Conservation (phyloP, 768 basidiomycete species). For the Gloeophyllum trabeum region DNA sequence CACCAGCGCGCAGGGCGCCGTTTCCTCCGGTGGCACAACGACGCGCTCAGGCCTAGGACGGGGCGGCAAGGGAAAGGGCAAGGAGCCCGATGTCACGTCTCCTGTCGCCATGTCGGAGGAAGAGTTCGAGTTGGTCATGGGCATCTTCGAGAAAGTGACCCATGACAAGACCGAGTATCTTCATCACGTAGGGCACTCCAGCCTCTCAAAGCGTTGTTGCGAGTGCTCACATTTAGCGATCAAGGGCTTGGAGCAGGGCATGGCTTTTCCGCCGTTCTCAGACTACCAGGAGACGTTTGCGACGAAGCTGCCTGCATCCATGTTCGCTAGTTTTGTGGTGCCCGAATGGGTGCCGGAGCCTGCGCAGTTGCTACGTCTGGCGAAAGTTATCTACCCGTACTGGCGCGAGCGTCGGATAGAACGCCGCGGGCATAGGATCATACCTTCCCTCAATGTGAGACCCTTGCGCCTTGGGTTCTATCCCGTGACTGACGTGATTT, state of each 20-base stretch:
- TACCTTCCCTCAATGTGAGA: slow-evolving; percentile 79
- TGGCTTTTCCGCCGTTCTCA: slow-evolving; percentile 60
- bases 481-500: slow-evolving; percentile 3
- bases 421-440: slow-evolving; percentile 74
- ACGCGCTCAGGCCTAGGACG: slow-evolving; percentile 44
- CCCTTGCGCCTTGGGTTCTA: neutral
- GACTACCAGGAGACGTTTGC: slow-evolving; percentile 66
- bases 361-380: slow-evolving; percentile 50
- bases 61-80: slow-evolving; percentile 75
- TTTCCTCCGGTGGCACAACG: slow-evolving; percentile 36
- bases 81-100: slow-evolving; percentile 61
- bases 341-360: slow-evolving; percentile 65
- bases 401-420: slow-evolving; percentile 83
- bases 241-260: slow-evolving; percentile 56
- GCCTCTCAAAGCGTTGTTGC: neutral
- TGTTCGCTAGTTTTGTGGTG: slow-evolving; percentile 57
- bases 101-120: slow-evolving; percentile 74
- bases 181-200: slow-evolving; percentile 70
- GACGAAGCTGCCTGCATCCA: slow-evolving; percentile 39
- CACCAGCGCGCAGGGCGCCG: slow-evolving; percentile 63
- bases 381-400: slow-evolving; percentile 70
- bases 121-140: slow-evolving; percentile 93
- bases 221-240: slow-evolving; percentile 4
- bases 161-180: slow-evolving; percentile 85
- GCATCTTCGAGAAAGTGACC: slow-evolving; percentile 82